Base-by-base conservation (phyloP, 1,139 yeast genomes). In the Geotrichum candidum region DNA sequence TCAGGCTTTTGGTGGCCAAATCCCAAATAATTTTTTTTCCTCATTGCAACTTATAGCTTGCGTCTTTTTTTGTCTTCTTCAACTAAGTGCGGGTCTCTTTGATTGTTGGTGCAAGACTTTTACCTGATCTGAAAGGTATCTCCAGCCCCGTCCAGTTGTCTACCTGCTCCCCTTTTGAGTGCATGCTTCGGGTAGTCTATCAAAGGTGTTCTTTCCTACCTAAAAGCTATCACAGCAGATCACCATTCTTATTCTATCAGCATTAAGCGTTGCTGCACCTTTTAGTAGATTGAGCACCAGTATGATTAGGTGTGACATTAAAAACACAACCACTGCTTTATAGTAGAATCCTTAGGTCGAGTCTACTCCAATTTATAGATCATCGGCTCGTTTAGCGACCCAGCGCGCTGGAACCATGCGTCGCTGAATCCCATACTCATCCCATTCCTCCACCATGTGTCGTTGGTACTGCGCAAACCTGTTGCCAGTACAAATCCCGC, bases 401-500 rank as follows among this genome's bases (percentile, higher is more conserved):
- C 56, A 54, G 15, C 56, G 38, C 15, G 45, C 45, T 6, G 56
- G 56, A 6, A 54, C 33, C 38, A 41, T 18, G 15, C 22, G n/a
- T 18, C 25, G 27, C 45, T 15, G 45, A 15, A 54, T 15, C 13
- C 56, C 56, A 25, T 54, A 54, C 13, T 54, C 56, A 13, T 54
- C 56, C 56, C 56, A 54, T 13, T 41, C 46, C 29, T 54, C 51
- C 15, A 54, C 56, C 9, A 54, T 33, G 10, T 48, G 51, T 22
- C 51, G 56, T 10, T 23, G 38, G 33, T 23, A 54, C 25, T 25
- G 25, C 25, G 50, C 56, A 41, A 41, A 41, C 22, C n/a, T 41
- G 5, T n/a, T 41, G 5, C 46, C 46, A 41, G 46, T 15, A 11
- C 46, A 41, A 15, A 15, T 41, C 4, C 46, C 5, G 22, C 46